Base-by-base conservation (phyloP, 345 rosid genomes). In the Sisymbrium irio region DNA sequence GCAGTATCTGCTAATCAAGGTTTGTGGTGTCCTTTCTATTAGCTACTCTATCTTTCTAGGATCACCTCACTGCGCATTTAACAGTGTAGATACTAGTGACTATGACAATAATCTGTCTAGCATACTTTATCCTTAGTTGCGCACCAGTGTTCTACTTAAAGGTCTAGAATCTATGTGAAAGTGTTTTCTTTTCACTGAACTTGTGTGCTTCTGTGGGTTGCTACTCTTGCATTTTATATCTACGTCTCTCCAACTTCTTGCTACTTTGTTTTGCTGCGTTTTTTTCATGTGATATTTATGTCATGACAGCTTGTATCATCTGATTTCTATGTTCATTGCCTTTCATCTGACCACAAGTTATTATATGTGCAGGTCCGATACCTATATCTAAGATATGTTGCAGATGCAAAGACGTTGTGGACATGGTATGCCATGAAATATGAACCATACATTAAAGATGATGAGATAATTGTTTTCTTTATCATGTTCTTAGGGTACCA, bases 331-430 rank as follows among this genome's bases (percentile, higher is more conserved):
- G 62, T 58, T 71, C 17, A 40, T 50, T 71, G 18, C n/a, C 22
- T 65, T 33, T 50, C 32, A 65, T 51, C 76, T 77, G 56, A 77
- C 68, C 63, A 2, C 11, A 5, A 9, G 49, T 36, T 49, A 32
- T 56, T 65, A 0, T 40, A 64, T 71, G 80, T 82, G 85, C 86
- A 95, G 99, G 63, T 95, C 82, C 98, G 99, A 77, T 95, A 92
- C 75, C 89, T 95, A 35, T 95, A 95, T 75, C 78, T 95, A 72
- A 95, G 99, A 80, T 95, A 92, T 79, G 92, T 93, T 68, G 99
- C 78, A 56, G 99, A 95, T 80, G 82, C 99, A 41, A 95, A 92
- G 86, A 92, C 97, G 22, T 56, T 95, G 42, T 95, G 99, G 98
- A 83, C 80, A 77, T 95, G 98, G 97, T 95, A 76, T n/a, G n/a